Evolutionary conservation across 768 basidiomycete species (phyloP).

Genomic region (Panaeolus papilionaceus): DNA sequence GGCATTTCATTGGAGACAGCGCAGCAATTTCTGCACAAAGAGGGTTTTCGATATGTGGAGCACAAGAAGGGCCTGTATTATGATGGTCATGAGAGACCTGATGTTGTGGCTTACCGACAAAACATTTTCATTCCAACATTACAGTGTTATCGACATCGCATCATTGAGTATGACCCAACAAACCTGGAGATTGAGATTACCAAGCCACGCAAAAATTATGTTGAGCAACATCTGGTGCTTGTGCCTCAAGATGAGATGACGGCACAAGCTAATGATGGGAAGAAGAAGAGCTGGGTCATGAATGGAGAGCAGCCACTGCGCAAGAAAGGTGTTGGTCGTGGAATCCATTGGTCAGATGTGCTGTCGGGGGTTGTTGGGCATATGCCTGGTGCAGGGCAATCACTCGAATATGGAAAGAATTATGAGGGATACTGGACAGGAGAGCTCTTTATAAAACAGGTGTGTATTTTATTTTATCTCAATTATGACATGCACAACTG

Average conservation of each 20-base stretch:
- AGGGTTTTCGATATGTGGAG: conserved; percentile 34
- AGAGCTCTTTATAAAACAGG: conserved; percentile 32
- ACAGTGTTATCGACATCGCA: conserved; percentile 21
- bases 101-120: conserved; percentile 41
- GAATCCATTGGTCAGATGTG: conserved; percentile 43
- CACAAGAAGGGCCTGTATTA: conserved; percentile 42
- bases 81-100: conserved; percentile 43
- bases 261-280: conserved; percentile 43
- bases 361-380: conserved; percentile 41
- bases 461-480: conserved; percentile 24
- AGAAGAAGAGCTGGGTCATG: conserved; percentile 40
- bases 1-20: conserved; percentile 41
- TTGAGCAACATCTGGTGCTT: conserved; percentile 34
- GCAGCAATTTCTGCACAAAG: conserved; percentile 31
- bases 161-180: conserved; percentile 29
- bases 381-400: conserved; percentile 37
- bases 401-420: conserved; percentile 49
- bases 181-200: conserved; percentile 25
- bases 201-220: conserved; percentile 27
- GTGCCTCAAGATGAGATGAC: conserved; percentile 48
- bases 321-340: conserved; percentile 46
- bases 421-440: conserved; percentile 41
- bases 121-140: conserved; percentile 38
- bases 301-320: conserved; percentile 38
- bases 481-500: neutral